These are phyloP conservation scores for Candida labiduridarum DNA, from an alignment of 1,139 yeast species.

Conservation along the genomic window DNA sequence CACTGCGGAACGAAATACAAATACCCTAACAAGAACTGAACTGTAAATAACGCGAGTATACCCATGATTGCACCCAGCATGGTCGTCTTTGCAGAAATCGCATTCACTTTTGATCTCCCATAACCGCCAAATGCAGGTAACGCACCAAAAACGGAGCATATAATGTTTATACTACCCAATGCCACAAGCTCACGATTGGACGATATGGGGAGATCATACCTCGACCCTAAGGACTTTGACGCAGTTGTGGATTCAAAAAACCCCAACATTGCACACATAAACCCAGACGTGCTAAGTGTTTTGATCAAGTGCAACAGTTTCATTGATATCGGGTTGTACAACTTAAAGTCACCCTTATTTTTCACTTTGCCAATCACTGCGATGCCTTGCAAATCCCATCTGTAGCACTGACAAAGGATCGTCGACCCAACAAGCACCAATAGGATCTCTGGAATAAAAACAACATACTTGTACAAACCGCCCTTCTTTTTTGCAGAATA, in stretches of 20 bases:
- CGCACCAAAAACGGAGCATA: conserved; percentile 72
- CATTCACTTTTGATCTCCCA: conserved; percentile 89
- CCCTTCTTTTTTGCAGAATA: conserved; percentile 19
- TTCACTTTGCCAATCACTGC: conserved; percentile 70
- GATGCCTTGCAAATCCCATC: conserved; percentile 64
- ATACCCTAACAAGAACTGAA: conserved; percentile 59
- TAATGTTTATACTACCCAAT: conserved; percentile 73
- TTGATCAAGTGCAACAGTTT: conserved; percentile 37
- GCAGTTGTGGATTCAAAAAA: conserved; percentile 95
- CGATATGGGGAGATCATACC: conserved; percentile 66
- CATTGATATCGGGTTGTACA: conserved; percentile 39
- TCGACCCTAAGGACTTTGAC: conserved; percentile 73
- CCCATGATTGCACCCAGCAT: conserved; percentile 85
- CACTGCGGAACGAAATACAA: conserved; percentile 81
- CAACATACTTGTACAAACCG: conserved; percentile 28
- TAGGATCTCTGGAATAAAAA: conserved; percentile 81
- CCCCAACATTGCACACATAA: conserved; percentile 84
- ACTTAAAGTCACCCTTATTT: conserved; percentile 23
- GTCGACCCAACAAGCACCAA: conserved; percentile 70
- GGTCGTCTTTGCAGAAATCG: conserved; percentile 82
- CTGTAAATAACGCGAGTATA: conserved; percentile 63
- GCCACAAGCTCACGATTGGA: conserved; percentile 81
- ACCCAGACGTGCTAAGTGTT: conserved; percentile 56
- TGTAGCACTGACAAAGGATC: conserved; percentile 50
- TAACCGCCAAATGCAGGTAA: conserved; percentile 96